Evolutionary conservation across 2,329 filamentous ascomycete genomes (phyloP).

Genomic region (Stachybotrys chartarum): DNA sequence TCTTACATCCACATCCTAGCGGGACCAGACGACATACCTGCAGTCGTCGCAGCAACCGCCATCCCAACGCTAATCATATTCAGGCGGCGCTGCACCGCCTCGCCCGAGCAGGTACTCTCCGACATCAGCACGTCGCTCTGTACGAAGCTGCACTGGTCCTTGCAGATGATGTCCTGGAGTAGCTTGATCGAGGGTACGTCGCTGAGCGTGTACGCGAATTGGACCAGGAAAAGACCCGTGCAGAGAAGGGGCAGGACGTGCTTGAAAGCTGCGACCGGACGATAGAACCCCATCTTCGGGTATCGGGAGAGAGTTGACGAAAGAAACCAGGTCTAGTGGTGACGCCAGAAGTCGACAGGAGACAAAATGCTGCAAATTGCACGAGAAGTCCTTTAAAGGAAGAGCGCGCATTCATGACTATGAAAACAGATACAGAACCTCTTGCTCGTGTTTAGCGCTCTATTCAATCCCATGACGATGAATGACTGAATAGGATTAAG

Average conservation of each 20-base stretch:
- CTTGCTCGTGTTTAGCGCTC: too few species aligned
- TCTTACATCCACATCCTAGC: not conserved
- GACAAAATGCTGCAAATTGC: too few species aligned
- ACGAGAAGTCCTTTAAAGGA: too few species aligned
- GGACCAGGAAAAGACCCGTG: conserved; percentile 13
- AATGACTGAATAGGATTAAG: too few species aligned
- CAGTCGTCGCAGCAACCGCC: conserved; percentile 12
- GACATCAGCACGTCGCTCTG: conserved; percentile 5
- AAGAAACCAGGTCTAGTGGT: not conserved
- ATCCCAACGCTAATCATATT: conserved; percentile 12
- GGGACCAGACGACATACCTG: conserved; percentile 3
- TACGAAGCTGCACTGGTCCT: conserved; percentile 2
- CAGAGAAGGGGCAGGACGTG: conserved; percentile 14
- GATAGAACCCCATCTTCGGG: conserved; percentile 6
- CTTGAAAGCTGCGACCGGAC: conserved; percentile 6
- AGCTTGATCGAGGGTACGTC: conserved; percentile 12
- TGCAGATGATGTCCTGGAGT: conserved; percentile 17
- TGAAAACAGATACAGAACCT: too few species aligned
- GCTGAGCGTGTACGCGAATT: conserved; percentile 14
- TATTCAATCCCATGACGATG: too few species aligned
- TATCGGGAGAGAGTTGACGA: not conserved
- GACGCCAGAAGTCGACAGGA: not conserved
- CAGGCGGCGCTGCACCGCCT: conserved; percentile 13
- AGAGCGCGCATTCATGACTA: too few species aligned
- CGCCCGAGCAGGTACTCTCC: conserved; percentile 10